Conservation (phyloP, 1,284 basidiomycete genomes). For the Athelia psychrophila region DNA sequence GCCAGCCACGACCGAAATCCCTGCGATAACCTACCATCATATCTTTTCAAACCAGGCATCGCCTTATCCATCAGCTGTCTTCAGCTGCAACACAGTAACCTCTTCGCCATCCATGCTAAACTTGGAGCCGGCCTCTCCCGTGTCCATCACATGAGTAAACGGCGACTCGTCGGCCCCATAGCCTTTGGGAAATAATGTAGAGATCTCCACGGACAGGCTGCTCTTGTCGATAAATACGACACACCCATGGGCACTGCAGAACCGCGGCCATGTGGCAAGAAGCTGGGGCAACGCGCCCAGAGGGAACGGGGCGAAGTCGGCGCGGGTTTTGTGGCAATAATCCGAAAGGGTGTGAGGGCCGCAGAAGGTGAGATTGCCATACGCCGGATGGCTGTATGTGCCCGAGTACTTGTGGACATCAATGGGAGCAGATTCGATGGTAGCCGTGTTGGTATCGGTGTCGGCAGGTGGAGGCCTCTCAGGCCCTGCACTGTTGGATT, state of each 20-base stretch:
- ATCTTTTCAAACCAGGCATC: constrained; percentile 23
- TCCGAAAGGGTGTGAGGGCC: constrained; percentile 18
- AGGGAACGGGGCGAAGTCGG: constrained; percentile 24
- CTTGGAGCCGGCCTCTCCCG: constrained; percentile 2
- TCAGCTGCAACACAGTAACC: constrained; percentile 24
- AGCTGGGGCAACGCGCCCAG: constrained; percentile 13
- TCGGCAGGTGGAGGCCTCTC: no score
- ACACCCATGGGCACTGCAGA: constrained; percentile 27
- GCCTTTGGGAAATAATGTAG: constrained; percentile 21
- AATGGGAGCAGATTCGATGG: no score
- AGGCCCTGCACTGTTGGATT: no score
- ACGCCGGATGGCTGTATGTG: constrained; percentile 30
- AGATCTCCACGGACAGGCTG: constrained; percentile 12
- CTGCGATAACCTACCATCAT: no score
- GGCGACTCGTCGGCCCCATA: constrained; percentile 25
- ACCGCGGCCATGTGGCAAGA: constrained; percentile 21
- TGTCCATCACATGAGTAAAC: constrained; percentile 16
- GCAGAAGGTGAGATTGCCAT: constrained; percentile 34
- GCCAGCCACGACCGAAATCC: no score
- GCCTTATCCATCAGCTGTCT: constrained; percentile 14
- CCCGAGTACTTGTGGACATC: constrained; percentile 23
- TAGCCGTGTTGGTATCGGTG: no score
- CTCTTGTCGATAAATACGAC: constrained; percentile 10
- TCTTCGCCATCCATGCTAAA: constrained; percentile 18
- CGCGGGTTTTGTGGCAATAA: constrained; percentile 19